phyloP scores from a whole-genome alignment of 2,329 filamentous ascomycete species.

The Lecanicillium sp. region DNA sequence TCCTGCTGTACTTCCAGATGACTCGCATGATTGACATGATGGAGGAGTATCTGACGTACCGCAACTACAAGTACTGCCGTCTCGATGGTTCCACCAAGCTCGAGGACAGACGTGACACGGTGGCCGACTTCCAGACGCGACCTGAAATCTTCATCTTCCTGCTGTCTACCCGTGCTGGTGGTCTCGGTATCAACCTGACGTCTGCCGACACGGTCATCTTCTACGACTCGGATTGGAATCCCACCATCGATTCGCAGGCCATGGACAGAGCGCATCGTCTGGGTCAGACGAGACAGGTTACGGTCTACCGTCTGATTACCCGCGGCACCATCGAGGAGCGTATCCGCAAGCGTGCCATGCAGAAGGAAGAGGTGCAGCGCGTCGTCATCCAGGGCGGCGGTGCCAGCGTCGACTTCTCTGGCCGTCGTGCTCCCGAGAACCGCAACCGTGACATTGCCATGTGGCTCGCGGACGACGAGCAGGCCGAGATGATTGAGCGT shows the following conservation, averaged over 20 bases:
- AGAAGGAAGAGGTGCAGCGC: slow-evolving; percentile 97
- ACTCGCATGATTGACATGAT: slow-evolving; percentile 99
- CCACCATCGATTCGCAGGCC: slow-evolving; percentile 95
- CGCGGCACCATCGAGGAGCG: slow-evolving; percentile 95
- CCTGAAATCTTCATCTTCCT: slow-evolving; percentile 97
- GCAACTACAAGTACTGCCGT: slow-evolving; percentile 97
- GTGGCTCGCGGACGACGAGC: slow-evolving; percentile 97
- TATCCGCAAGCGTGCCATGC: slow-evolving; percentile 90
- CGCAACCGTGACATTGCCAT: slow-evolving; percentile 96
- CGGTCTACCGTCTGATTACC: slow-evolving; percentile 95
- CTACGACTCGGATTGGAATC: slow-evolving; percentile 99
- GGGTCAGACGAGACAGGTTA: slow-evolving; percentile 91
- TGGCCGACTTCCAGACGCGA: slow-evolving; percentile 90
- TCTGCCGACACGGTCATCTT: slow-evolving; percentile 98
- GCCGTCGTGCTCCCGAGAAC: slow-evolving; percentile 78
- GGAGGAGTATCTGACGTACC: slow-evolving; percentile 97
- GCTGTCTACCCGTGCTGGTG: slow-evolving; percentile 90
- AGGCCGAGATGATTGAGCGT: slow-evolving; percentile 87
- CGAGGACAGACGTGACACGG: slow-evolving; percentile 92
- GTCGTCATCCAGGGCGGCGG: slow-evolving; percentile 93
- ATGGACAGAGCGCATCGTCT: slow-evolving; percentile 99
- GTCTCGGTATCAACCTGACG: slow-evolving; percentile 95
- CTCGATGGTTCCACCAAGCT: slow-evolving; percentile 95
- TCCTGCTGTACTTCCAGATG: slow-evolving; percentile 99
- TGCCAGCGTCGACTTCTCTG: slow-evolving; percentile 93